phyloP scores from a whole-genome alignment of 176 grass and related monocot genomes.

The Melocanna baccifera region DNA sequence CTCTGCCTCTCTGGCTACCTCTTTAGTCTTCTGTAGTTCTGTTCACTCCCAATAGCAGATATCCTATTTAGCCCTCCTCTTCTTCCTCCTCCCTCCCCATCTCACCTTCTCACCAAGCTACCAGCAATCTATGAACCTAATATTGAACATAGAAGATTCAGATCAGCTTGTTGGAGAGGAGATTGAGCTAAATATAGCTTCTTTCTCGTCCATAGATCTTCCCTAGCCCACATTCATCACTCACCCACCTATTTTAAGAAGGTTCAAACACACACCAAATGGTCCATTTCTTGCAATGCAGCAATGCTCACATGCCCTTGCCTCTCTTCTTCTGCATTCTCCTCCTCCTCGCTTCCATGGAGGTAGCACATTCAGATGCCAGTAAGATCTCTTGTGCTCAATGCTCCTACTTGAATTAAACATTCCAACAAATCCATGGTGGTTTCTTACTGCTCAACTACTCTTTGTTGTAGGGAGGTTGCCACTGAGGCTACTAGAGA shows the following conservation, averaged over 20 bases:
- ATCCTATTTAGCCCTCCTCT: conserved; percentile 11
- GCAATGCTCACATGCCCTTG: not conserved
- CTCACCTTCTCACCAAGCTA: not conserved
- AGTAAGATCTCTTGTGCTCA: conserved; percentile 4
- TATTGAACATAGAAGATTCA: not conserved
- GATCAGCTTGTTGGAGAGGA: conserved; percentile 5
- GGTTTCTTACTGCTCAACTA: not conserved
- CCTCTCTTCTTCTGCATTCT: conserved; percentile 27
- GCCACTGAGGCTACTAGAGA: not conserved
- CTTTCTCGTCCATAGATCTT: not conserved
- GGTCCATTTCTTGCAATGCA: conserved; percentile 44
- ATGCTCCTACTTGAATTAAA: not conserved
- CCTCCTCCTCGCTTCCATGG: conserved; percentile 35
- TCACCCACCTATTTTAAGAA: not conserved
- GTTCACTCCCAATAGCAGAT: not conserved
- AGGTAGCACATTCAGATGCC: conserved; percentile 23
- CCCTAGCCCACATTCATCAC: not conserved
- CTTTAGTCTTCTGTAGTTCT: not conserved
- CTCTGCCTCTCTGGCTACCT: not conserved
- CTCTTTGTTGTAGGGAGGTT: not conserved
- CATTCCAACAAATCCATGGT: not conserved
- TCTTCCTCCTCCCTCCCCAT: not conserved
- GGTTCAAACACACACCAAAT: conserved; percentile 25
- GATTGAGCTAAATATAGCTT: not conserved
- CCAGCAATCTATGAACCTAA: not conserved